Evolutionary conservation across 768 basidiomycete species (phyloP).

Genomic region (Mycena epipterygia): DNA sequence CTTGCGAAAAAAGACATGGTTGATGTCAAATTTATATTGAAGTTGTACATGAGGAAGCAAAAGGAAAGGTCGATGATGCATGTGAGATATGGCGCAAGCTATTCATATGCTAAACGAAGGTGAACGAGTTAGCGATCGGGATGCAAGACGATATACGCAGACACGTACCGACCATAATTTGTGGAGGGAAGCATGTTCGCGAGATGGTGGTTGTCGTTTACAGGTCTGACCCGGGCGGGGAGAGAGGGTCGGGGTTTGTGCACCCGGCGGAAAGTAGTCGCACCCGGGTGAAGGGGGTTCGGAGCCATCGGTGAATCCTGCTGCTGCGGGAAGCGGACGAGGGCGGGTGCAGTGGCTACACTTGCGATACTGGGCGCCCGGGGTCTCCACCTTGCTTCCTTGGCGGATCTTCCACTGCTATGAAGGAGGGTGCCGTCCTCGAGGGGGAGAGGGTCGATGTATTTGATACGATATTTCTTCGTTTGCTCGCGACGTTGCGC

Average conservation of each 20-base stretch:
- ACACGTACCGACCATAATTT: too few relatives aligned
- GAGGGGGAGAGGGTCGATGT: background rate
- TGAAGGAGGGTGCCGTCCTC: background rate
- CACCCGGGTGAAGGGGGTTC: background rate
- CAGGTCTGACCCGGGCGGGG: too few relatives aligned
- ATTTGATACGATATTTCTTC: background rate
- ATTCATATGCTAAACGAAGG: too few relatives aligned
- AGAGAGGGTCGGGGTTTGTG: too few relatives aligned
- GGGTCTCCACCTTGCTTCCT: background rate
- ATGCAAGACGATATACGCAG: too few relatives aligned
- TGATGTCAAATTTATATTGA: background rate
- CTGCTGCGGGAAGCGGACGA: background rate
- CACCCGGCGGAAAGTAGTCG: too few relatives aligned
- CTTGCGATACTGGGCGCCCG: background rate
- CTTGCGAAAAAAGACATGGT: too few relatives aligned
- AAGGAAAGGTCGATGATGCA: background rate
- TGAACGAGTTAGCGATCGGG: too few relatives aligned
- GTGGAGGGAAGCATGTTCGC: too few relatives aligned
- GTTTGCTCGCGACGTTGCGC: background rate
- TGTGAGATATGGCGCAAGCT: background rate
- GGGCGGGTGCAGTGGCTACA: constrained; percentile 14
- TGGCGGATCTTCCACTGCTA: constrained; percentile 14
- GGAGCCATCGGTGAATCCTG: background rate
- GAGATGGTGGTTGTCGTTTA: too few relatives aligned
- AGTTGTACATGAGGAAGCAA: background rate